Base-by-base conservation (phyloP, 2,329 filamentous ascomycete species). In the Ustulina deusta region DNA sequence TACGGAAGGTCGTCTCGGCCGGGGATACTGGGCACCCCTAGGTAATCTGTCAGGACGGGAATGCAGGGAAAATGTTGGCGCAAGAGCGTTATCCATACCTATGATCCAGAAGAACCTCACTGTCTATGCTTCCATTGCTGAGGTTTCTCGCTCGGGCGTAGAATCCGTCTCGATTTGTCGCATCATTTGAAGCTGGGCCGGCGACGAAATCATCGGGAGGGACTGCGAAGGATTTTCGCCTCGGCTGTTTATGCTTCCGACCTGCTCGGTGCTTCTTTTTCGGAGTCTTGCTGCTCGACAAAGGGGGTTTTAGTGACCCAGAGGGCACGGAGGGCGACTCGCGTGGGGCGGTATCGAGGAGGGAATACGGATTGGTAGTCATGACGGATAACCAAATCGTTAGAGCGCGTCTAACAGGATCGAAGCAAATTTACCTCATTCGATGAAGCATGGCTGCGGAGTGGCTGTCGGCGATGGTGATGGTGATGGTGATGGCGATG, bases 41-140 rank as follows among this genome's bases (percentile, higher is more conserved):
- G 10, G 10, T 57, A 57, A 11, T 20, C 42, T 34, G 42, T 65
- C 29, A 61, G 51, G 15, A n/a, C 5, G 6, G 27, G 27, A 11
- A 54, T 25, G 25, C 20, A 25, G 48, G 5, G 22, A 6, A 20
- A 48, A 9, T 36, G 6, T 34, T n/a, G 15, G 15, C 2, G 25
- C 36, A 36, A 9, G 17, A 20, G 69, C n/a, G 48, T 32, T 25
- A 9, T 55, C 4, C 40, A 13, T 67, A 74, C 74, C 93, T 88
- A 79, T 98, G 95, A 80, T 98, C 95, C 20, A 98, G 83, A 72
- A 98, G 82, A 7, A 89, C 90, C 77, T 97, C 91, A 78, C 94
- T 97, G 73, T 97, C 95, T 70, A 98, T 83, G 79, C 95, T 98
- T 0, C 92, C 94, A 74, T 87, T 90, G 81, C 95, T 98, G 70